phyloP scores from a whole-genome alignment of 1,139 yeast species.

The Yamadazyma oceani region DNA sequence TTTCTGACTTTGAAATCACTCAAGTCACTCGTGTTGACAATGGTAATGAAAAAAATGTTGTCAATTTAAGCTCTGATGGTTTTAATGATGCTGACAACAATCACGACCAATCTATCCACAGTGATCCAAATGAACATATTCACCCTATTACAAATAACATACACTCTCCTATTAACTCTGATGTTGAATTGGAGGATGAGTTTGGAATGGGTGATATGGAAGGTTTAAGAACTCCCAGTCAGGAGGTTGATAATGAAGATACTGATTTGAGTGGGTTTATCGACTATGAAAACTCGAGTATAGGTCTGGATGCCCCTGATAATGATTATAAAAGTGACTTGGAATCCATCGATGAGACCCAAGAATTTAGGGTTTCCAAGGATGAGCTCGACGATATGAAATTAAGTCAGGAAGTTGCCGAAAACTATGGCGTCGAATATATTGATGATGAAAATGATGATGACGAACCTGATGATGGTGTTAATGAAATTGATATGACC shows the following conservation, averaged over 20 bases:
- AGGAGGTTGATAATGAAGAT: constrained; percentile 32
- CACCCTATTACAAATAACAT: neutral
- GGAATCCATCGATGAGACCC: constrained; percentile 16
- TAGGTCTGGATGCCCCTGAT: constrained; percentile 9
- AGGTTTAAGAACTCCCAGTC: constrained; percentile 39
- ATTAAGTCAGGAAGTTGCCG: constrained; percentile 33
- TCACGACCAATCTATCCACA: too few relatives aligned
- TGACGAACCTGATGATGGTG: constrained; percentile 29
- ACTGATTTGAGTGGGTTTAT: constrained; percentile 38
- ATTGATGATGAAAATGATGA: constrained; percentile 21
- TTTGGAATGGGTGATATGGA: constrained; percentile 43
- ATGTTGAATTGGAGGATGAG: constrained; percentile 36
- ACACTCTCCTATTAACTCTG: constrained; percentile 1
- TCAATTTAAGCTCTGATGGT: neutral
- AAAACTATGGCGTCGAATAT: constrained; percentile 28
- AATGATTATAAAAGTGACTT: constrained; percentile 19
- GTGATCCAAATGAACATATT: too few relatives aligned
- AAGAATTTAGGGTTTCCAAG: constrained; percentile 8
- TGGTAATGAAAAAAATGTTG: neutral
- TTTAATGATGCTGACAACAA: neutral
- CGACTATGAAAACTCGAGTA: constrained; percentile 23
- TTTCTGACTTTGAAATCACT: constrained; percentile 12
- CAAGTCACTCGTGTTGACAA: constrained; percentile 8
- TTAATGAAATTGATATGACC: constrained; percentile 30
- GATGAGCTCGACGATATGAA: constrained; percentile 29